A percentile compares a stretch with the other conserved stretches of the same genome.
phyloP scores from a whole-genome alignment of 345 rosid species.

The Barbarea vulgaris region DNA sequence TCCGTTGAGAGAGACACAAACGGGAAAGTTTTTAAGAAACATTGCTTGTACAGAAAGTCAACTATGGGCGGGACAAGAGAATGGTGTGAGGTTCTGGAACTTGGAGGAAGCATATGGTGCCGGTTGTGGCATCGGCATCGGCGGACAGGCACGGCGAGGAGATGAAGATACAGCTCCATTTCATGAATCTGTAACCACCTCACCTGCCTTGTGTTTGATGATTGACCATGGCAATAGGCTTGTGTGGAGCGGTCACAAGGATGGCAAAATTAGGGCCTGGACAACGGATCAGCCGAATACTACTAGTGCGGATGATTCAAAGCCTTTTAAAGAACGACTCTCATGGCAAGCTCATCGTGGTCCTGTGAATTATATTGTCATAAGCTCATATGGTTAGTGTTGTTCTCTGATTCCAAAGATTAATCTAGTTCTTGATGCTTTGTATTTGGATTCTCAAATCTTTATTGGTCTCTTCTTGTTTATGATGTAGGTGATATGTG shows the following conservation, averaged over 20 bases:
- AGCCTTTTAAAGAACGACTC: constrained; percentile 68
- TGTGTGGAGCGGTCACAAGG: constrained; percentile 89
- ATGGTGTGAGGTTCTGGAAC: constrained; percentile 74
- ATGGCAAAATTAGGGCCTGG: constrained; percentile 86
- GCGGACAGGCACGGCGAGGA: constrained; percentile 67
- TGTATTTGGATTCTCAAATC: not conserved
- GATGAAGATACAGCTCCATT: constrained; percentile 91
- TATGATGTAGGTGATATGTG: constrained; percentile 74
- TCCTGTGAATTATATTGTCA: constrained; percentile 65
- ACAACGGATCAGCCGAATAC: constrained; percentile 56
- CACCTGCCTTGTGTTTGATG: constrained; percentile 71
- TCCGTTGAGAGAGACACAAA: constrained; percentile 83
- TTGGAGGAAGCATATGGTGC: constrained; percentile 56
- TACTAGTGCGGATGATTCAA: constrained; percentile 34
- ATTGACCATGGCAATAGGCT: constrained; percentile 60
- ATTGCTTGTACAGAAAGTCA: constrained; percentile 75
- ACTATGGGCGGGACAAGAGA: constrained; percentile 90
- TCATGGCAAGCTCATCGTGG: constrained; percentile 91
- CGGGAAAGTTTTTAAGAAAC: constrained; percentile 70
- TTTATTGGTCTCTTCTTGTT: not conserved
- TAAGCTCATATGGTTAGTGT: constrained; percentile 66
- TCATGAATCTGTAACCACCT: constrained; percentile 59
- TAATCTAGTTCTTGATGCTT: constrained; percentile 2
- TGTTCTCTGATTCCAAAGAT: not conserved
- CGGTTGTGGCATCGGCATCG: constrained; percentile 41